These are phyloP conservation scores for Vaccinium vitisidaea DNA, from an alignment of 148 eudicot species.

Conservation along the genomic window DNA sequence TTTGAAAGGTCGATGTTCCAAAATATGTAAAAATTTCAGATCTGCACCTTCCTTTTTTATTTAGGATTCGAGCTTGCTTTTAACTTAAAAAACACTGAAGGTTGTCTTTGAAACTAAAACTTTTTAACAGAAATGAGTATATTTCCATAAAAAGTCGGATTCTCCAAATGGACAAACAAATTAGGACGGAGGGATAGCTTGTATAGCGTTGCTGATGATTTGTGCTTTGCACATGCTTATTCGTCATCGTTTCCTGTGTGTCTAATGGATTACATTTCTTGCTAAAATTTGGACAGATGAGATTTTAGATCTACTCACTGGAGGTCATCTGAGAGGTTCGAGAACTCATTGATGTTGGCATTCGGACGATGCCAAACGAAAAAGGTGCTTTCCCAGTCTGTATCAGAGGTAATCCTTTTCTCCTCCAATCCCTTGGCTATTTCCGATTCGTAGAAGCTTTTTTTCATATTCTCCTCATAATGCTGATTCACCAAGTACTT, in stretches of 20 bases:
- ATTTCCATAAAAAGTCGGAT: background rate
- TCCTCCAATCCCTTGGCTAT: slow-evolving; percentile 43
- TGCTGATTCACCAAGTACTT: slow-evolving; percentile 54
- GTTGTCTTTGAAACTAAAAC: background rate
- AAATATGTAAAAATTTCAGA: background rate
- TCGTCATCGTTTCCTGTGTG: background rate
- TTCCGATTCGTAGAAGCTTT: slow-evolving; percentile 52
- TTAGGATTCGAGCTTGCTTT: background rate
- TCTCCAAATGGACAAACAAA: background rate
- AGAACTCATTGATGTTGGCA: slow-evolving; percentile 46
- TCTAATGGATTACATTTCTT: background rate
- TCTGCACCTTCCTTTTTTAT: background rate
- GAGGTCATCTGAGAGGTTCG: slow-evolving; percentile 51
- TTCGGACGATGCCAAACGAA: slow-evolving; percentile 70
- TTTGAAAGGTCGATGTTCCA: background rate
- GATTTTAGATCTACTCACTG: slow-evolving; percentile 34
- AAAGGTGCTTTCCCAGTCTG: slow-evolving; percentile 77
- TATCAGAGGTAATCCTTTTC: slow-evolving; percentile 30
- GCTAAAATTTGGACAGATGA: background rate
- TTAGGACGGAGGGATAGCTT: background rate
- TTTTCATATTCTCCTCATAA: slow-evolving; percentile 64
- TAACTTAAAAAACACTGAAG: background rate
- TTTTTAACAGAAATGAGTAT: background rate
- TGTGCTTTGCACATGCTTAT: background rate
- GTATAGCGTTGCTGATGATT: background rate